Evolutionary conservation across 805 yeast genomes (phyloP), one percentile per base, ranked within the genome.

Genomic region (Metschnikowia continentalis): DNA sequence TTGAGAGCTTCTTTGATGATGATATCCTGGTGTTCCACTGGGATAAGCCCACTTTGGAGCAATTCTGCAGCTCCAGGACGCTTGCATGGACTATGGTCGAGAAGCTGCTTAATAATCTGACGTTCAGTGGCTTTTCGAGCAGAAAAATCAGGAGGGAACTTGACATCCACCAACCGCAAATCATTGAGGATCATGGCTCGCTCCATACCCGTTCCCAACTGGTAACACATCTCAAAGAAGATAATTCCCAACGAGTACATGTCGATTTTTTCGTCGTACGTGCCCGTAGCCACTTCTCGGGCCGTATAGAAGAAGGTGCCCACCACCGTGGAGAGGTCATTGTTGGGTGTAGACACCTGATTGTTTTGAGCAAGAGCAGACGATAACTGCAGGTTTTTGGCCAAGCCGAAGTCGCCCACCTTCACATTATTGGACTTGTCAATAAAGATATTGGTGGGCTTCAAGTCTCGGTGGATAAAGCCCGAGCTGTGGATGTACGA

Each of bases 241-340:
- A 94, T 94, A 35, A 94, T 82, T 3, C 99, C 99, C 38, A 94
- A 70, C 0, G 99, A 90, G 65, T 90, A 94, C 87, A 94, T 85
- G 65, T 94, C 99, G 36, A 94, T 96, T 59, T 94, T 94, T 56
- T 88, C 96, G 63, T 92, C 85, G 65, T 94, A 94, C n/a, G 78
- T 73, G 0, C 94, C 94, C 15, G 79, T 75, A 6, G 88, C 73
- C 0, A 92, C 92, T 64, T 94, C 99, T 15, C 82, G 81, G 0
- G 99, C 99, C 42, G 92, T 94, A 63, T 94, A 94, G 32, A 92
- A 77, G 0, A 96, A 84, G 0, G 99, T 94, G 5, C 99, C 99
- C 23, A 94, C 90, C 30, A 90, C 91, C 0, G 96, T 86, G 0
- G 98, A 91, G 52, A 92, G 69, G 57, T 92, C 96, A 36, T 86